A percentile compares a stretch with the other conserved stretches of the same genome.
Evolutionary conservation across 768 basidiomycete genomes (phyloP).

Genomic region (Cyclocybe aegerita): DNA sequence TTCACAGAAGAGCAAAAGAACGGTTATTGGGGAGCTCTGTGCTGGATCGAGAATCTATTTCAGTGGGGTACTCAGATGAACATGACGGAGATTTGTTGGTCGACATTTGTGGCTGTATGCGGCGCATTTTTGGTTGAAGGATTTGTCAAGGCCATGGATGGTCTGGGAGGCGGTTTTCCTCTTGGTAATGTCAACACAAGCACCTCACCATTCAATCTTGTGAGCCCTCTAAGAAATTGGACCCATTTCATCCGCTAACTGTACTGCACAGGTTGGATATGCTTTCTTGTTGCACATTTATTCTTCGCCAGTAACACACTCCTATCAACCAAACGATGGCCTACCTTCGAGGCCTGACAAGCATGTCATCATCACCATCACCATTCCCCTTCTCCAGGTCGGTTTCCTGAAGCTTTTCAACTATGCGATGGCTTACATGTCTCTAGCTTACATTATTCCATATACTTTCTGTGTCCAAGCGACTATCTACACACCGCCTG

Average conservation of each 20-base stretch:
- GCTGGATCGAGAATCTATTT: constrained; percentile 33
- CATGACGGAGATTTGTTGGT: constrained; percentile 71
- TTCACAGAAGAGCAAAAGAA: constrained; percentile 16
- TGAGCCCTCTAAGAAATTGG: constrained; percentile 31
- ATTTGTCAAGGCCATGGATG: constrained; percentile 68
- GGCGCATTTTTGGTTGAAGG: constrained; percentile 63
- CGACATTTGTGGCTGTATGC: constrained; percentile 69
- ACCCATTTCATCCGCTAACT: constrained; percentile 6
- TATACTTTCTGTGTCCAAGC: constrained; percentile 59
- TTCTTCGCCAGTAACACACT: constrained; percentile 62
- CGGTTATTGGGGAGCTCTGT: constrained; percentile 10
- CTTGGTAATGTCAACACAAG: constrained; percentile 39
- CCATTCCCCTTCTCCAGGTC: constrained; percentile 74
- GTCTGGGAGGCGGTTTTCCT: constrained; percentile 42
- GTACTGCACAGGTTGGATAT: constrained; percentile 59
- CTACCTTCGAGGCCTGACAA: constrained; percentile 66
- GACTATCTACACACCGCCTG: constrained; percentile 66
- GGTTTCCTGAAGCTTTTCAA: constrained; percentile 3
- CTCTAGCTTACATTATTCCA: constrained; percentile 63
- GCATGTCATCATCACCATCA: constrained; percentile 70
- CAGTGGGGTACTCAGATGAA: constrained; percentile 47
- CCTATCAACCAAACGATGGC: constrained; percentile 34
- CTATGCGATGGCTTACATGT: constrained; percentile 1
- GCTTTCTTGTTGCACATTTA: constrained; percentile 77
- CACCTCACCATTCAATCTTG: constrained; percentile 70